Conservation (phyloP, 805 yeast genomes). For the Zygosaccharomyces kombuchaensis region DNA sequence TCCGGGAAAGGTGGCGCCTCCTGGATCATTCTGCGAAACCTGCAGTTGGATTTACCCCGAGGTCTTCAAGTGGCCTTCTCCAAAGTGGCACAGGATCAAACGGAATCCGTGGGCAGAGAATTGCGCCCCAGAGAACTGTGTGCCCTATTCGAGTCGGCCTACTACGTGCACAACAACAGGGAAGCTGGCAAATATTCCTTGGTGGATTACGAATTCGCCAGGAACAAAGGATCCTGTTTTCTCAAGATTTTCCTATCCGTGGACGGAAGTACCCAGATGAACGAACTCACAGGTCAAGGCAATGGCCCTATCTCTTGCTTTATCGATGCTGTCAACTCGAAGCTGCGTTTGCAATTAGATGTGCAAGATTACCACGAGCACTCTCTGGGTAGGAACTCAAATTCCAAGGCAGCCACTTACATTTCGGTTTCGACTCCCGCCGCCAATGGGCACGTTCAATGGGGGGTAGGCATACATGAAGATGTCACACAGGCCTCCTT, state of each 20-base stretch:
- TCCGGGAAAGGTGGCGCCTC: conserved; percentile 90
- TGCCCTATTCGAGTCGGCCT: conserved; percentile 49
- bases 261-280: conserved; percentile 32
- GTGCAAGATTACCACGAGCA: conserved; percentile 69
- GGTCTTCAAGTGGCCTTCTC: conserved; percentile 66
- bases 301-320: conserved; percentile 78
- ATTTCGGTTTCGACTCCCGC: conserved; percentile 52
- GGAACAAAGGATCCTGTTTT: conserved; percentile 36
- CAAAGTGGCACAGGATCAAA: conserved; percentile 54
- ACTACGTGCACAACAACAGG: conserved; percentile 41
- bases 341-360: conserved; percentile 51
- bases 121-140: conserved; percentile 62
- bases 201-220: conserved; percentile 41
- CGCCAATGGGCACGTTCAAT: conserved; percentile 42
- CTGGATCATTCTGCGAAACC: conserved; percentile 67
- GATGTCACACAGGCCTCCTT: conserved; percentile 86
- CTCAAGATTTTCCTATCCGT: conserved; percentile 43
- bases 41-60: conserved; percentile 73
- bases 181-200: conserved; percentile 35
- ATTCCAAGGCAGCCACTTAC: conserved; percentile 70
- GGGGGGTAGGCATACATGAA: conserved; percentile 94
- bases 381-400: conserved; percentile 66
- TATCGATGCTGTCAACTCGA: conserved; percentile 54
- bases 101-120: conserved; percentile 67
- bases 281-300: conserved; percentile 53